phyloP scores from a whole-genome alignment of 768 basidiomycete genomes.

The Panaeolus papilionaceus region DNA sequence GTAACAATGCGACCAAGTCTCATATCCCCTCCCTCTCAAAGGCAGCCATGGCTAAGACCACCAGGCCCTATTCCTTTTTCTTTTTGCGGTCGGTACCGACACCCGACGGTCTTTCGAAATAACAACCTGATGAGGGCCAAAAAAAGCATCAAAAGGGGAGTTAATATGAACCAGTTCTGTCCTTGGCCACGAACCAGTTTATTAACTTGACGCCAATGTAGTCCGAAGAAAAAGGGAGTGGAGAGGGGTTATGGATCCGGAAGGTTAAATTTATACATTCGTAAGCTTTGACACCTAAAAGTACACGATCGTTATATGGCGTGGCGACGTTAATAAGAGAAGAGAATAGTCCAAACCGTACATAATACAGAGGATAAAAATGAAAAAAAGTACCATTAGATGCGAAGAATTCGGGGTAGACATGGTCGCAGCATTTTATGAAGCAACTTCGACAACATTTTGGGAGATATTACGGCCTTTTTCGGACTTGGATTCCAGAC shows the following conservation, averaged over 20 bases:
- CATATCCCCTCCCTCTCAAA: neutral
- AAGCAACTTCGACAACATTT: slow-evolving; percentile 13
- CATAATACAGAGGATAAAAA: neutral
- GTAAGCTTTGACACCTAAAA: neutral
- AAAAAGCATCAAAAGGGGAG: neutral
- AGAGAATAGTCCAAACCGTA: neutral
- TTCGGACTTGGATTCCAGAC: slow-evolving; percentile 18
- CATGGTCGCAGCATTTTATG: neutral
- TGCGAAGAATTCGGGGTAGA: slow-evolving; percentile 3
- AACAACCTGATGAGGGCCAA: neutral
- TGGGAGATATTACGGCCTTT: slow-evolving; percentile 19
- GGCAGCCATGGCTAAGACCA: neutral
- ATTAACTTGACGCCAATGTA: neutral
- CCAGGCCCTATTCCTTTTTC: neutral
- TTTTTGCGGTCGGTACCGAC: neutral
- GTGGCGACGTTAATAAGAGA: neutral
- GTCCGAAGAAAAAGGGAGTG: neutral
- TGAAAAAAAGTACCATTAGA: neutral
- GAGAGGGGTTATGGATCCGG: neutral
- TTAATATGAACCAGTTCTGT: neutral
- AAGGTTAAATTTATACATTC: neutral
- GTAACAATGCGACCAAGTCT: neutral
- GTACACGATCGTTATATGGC: neutral
- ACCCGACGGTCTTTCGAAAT: neutral
- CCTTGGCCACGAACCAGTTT: neutral